These are phyloP conservation scores for Rhizophagus prolifer DNA, from an alignment of 192 early-diverging fungal species.

Conservation along the genomic window DNA sequence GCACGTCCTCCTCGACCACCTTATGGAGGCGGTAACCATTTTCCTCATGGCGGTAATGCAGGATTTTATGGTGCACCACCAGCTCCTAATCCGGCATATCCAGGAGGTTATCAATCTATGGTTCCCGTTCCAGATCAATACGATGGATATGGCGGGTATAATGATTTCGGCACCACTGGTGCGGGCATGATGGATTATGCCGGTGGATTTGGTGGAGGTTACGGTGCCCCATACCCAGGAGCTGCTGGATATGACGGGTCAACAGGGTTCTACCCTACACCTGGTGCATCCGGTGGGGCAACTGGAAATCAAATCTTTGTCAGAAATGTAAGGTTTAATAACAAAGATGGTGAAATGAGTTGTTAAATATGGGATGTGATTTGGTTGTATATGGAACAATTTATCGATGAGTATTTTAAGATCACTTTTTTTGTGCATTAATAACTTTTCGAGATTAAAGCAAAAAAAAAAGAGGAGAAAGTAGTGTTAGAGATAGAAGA, in stretches of 20 bases:
- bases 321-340: conserved; percentile 39
- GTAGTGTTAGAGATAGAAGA: background rate
- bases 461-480: background rate
- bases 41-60: conserved; percentile 4
- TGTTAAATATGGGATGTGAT: background rate
- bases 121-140: conserved; percentile 27
- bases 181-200: conserved; percentile 34
- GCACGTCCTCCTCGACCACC: conserved; percentile 21
- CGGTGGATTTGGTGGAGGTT: conserved; percentile 26
- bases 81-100: background rate
- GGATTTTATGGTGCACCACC: conserved; percentile 23
- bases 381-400: background rate
- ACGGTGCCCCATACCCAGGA: conserved; percentile 15
- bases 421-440: background rate
- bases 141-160: conserved; percentile 27
- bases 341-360: background rate
- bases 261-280: conserved; percentile 10
- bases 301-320: conserved; percentile 43
- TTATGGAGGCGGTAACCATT: conserved; percentile 10
- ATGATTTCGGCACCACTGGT: conserved; percentile 28
- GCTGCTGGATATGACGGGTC: conserved; percentile 24
- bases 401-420: background rate
- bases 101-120: conserved; percentile 16
- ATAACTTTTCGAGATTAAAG: background rate
- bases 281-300: conserved; percentile 29